A percentile compares a stretch with the other conserved stretches of the same genome.
Evolutionary conservation across 129 eudicot genomes (phyloP).

Genomic region (Pseudognaphalium luteoalbum): DNA sequence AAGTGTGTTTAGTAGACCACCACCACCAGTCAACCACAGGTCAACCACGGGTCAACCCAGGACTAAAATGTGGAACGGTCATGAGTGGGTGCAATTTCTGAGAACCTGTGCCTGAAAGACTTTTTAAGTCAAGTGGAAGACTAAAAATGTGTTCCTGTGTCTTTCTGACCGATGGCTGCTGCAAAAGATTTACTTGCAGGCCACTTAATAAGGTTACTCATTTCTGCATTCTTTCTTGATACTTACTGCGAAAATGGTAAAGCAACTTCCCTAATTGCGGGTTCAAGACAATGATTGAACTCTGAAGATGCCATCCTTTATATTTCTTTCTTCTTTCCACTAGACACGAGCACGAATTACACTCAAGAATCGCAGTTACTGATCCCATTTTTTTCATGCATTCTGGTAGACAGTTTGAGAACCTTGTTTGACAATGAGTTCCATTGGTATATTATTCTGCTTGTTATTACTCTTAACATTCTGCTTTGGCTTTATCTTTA

Average conservation of each 20-base stretch:
- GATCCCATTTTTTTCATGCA: not conserved
- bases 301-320: not conserved
- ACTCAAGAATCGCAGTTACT: not conserved
- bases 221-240: not conserved
- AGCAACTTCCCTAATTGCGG: not conserved
- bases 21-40: not conserved
- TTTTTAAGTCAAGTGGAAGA: not conserved
- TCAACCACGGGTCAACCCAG: not conserved
- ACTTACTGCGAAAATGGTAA: not conserved
- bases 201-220: not conserved
- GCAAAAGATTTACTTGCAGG: no score
- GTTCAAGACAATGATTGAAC: not conserved
- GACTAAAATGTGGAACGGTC: not conserved
- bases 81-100: not conserved
- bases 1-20: no score
- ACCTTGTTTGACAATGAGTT: conserved; percentile 14
- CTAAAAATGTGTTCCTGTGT: not conserved
- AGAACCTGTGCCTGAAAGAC: not conserved
- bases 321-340: not conserved
- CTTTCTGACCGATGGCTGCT: no score
- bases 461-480: no score
- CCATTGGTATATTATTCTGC: conserved; percentile 18
- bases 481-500: no score
- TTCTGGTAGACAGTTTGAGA: not conserved
- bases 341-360: not conserved